Base-by-base conservation (phyloP, 768 basidiomycete genomes). In the Boletales sp. region DNA sequence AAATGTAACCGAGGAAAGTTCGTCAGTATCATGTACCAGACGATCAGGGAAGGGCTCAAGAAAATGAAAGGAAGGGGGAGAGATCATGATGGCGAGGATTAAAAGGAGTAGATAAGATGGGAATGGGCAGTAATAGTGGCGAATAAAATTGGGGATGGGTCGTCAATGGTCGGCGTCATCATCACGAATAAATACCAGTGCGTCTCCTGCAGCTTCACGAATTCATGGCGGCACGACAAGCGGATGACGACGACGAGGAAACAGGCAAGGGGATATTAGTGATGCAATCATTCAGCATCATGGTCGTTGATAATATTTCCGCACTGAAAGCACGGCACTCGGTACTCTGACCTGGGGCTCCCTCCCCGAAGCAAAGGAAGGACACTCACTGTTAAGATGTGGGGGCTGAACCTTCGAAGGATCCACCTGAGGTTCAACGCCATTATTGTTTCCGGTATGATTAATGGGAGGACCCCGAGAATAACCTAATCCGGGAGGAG, bases 251-350 rank as follows among this genome's bases (percentile, higher is more conserved):
- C 51, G 57, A 62, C 51, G 57, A 56, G 50, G 61, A 52, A 60
- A 59, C 53, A 53, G 42, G 38, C 46, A 54, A 52, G 41, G 44
- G 46, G 54, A 50, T 19, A 64, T 46, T 31, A 60, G 53, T 44
- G 62, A 58, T 42, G 72, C 66, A 72, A 67, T 63, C 62, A 67
- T 66, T 64, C 59, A 59, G 58, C 52, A 64, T 87, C 76, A 87
- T 74, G 78, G 79, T 67, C 79, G 83, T 79, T 82, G 75, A 72
- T 80, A 81, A 74, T 81, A 73, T 80, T 83, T 85, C 83, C 85
- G 86, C 83, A 86, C 87, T 89, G 85, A 86, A 87, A 86, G 86
- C 76, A 87, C 83, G 84, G 85, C 71, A 73, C 86, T 89, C 78
- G 88, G 86, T 87, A 90, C 84, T 79, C 79, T 82, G 83, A 76